Percentiles rank a stretch among this genome's conserved stretches.
phyloP scores from a whole-genome alignment of 1,284 basidiomycete species.

The Ustilago nuda region DNA sequence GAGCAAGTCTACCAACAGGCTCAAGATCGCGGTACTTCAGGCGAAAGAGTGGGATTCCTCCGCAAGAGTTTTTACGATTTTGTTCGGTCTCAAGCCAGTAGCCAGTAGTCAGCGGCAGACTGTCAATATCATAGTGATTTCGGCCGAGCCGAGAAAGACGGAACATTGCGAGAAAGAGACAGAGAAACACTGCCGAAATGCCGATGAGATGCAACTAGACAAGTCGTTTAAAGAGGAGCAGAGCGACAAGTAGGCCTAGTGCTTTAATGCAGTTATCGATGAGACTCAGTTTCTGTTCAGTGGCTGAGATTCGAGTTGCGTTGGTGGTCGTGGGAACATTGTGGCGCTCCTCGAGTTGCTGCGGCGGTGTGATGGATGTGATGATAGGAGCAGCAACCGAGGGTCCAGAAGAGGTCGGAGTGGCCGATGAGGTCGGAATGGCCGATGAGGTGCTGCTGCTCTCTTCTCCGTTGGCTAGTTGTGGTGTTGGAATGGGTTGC shows the following conservation, averaged over 20 bases:
- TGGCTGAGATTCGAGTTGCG: constrained; percentile 14
- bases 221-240: constrained; percentile 45
- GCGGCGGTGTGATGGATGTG: constrained; percentile 1
- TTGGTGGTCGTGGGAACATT: neutral
- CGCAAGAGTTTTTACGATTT: constrained; percentile 50
- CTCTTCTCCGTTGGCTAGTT: neutral
- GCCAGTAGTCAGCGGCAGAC: neutral
- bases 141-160: neutral
- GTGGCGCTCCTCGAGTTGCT: neutral
- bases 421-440: neutral
- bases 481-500: neutral
- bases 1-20: constrained; percentile 34
- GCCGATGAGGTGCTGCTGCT: neutral
- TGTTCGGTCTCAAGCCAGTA: constrained; percentile 20
- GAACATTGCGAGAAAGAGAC: neutral
- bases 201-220: constrained; percentile 5
- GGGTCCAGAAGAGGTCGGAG: neutral
- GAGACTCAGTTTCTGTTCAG: constrained; percentile 30
- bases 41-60: constrained; percentile 52
- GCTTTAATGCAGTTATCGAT: constrained; percentile 50
- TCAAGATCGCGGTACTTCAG: constrained; percentile 35
- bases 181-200: neutral
- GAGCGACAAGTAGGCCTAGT: constrained; percentile 40
- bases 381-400: neutral
- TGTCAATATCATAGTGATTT: neutral